These are phyloP conservation scores for Neurospora sp. DNA, from an alignment of 2,329 filamentous ascomycete genomes.

Conservation along the genomic window DNA sequence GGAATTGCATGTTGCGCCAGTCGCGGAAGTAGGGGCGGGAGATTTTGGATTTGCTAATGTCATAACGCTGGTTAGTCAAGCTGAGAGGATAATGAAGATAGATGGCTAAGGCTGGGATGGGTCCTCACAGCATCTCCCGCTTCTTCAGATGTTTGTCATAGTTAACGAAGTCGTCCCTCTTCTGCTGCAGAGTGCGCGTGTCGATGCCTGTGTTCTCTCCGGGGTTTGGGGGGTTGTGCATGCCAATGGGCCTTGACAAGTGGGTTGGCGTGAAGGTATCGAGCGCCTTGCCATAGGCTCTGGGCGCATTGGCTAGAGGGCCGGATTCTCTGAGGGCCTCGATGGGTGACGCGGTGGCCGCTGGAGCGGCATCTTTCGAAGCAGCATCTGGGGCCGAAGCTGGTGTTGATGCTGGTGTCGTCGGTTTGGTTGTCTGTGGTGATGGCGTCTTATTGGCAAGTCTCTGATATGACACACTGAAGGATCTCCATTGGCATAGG, in stretches of 20 bases:
- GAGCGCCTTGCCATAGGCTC: conserved; percentile 47
- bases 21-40: conserved; percentile 90
- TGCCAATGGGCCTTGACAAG: conserved; percentile 69
- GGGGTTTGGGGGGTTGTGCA: conserved; percentile 59
- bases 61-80: background rate
- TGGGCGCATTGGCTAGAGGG: conserved; percentile 46
- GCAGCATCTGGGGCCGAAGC: background rate
- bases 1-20: conserved; percentile 73
- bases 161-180: conserved; percentile 70
- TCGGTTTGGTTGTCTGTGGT: conserved; percentile 1
- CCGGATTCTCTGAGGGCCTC: conserved; percentile 24
- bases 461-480: conserved; percentile 34
- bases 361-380: conserved; percentile 10
- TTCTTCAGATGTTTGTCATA: conserved; percentile 75
- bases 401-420: background rate
- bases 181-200: conserved; percentile 53
- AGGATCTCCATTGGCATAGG: conserved; percentile 41
- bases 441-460: conserved; percentile 14
- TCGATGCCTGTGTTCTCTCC: conserved; percentile 81
- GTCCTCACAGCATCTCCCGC: conserved; percentile 61
- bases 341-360: conserved; percentile 4
- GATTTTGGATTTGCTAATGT: conserved; percentile 59
- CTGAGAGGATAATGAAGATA: background rate
- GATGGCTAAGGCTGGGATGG: background rate
- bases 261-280: conserved; percentile 49